A percentile compares a stretch with the other conserved stretches of the same genome.
phyloP scores from a whole-genome alignment of 139 green algal species.

The Micractinium conductrix region DNA sequence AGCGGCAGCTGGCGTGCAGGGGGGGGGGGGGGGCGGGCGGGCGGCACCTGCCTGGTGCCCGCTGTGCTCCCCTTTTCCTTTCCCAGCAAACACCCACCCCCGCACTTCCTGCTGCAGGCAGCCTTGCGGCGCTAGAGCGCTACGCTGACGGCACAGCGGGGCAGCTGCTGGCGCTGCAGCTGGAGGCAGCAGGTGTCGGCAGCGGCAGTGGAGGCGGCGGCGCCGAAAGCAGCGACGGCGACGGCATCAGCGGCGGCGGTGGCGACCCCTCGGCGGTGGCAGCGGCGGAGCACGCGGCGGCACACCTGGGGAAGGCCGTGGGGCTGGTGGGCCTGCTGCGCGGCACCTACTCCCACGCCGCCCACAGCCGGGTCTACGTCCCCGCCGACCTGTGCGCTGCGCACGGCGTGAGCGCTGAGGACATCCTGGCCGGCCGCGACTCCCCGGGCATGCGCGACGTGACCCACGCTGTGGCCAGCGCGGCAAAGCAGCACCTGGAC shows the following conservation, averaged over 20 bases:
- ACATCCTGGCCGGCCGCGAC: conserved; percentile 45
- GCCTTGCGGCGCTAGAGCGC: conserved; percentile 68
- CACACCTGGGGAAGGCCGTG: conserved; percentile 81
- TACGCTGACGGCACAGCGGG: conserved; percentile 78
- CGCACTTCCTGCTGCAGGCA: no score
- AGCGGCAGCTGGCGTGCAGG: no score
- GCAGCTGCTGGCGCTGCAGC: conserved; percentile 69
- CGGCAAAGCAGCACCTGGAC: conserved; percentile 74
- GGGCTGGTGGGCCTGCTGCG: conserved; percentile 73
- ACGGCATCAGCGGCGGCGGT: conserved; percentile 49
- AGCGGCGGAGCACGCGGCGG: conserved; percentile 75
- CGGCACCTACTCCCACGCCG: conserved; percentile 65
- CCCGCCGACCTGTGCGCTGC: conserved; percentile 35
- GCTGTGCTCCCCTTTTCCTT: no score
- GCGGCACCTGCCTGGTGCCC: no score
- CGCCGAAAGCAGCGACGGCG: background rate
- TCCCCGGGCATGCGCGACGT: conserved; percentile 65
- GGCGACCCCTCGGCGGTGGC: conserved; percentile 79
- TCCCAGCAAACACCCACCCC: no score
- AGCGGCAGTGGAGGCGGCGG: background rate
- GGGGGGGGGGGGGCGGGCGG: no score
- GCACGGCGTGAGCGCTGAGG: conserved; percentile 50
- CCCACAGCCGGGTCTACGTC: conserved; percentile 41
- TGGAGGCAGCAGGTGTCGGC: conserved; percentile 52
- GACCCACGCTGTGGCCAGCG: conserved; percentile 58